A percentile compares a stretch with the other conserved stretches of the same genome.
phyloP scores from a whole-genome alignment of 768 basidiomycete genomes.

The Amanita pallidorosea region DNA sequence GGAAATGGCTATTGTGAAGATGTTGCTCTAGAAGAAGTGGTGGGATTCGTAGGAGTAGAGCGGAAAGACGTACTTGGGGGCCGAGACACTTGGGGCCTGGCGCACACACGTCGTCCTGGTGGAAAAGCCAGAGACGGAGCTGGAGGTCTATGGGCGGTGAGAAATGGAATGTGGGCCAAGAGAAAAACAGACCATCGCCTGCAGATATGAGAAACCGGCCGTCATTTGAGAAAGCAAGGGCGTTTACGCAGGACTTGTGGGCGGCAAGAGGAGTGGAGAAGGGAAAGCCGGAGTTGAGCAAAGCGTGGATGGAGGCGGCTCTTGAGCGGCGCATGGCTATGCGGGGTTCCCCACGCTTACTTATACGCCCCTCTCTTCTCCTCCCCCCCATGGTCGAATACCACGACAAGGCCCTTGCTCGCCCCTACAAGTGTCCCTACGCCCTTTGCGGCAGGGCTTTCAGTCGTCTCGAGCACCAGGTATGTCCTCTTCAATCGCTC shows the following conservation, averaged over 20 bases:
- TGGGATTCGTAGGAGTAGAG: background rate
- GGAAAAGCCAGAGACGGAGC: slow-evolving; percentile 56
- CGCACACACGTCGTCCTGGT: slow-evolving; percentile 39
- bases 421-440: slow-evolving; percentile 97
- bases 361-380: slow-evolving; percentile 3
- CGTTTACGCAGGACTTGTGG: slow-evolving; percentile 59
- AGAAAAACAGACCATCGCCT: slow-evolving; percentile 45
- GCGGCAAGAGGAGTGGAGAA: slow-evolving; percentile 29
- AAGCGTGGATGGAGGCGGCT: slow-evolving; percentile 11
- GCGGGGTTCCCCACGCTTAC: background rate
- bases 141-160: slow-evolving; percentile 29
- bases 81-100: slow-evolving; percentile 36
- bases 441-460: slow-evolving; percentile 89
- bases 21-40: slow-evolving; percentile 41
- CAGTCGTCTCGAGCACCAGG: slow-evolving; percentile 94
- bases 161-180: background rate
- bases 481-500: slow-evolving; percentile 16
- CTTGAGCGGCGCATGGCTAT: slow-evolving; percentile 7
- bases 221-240: slow-evolving; percentile 46
- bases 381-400: background rate
- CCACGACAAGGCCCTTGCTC: slow-evolving; percentile 24
- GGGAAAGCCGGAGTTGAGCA: slow-evolving; percentile 22
- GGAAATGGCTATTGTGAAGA: slow-evolving; percentile 65
- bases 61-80: slow-evolving; percentile 26
- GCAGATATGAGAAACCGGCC: slow-evolving; percentile 59